Base-by-base conservation (phyloP, 2,329 filamentous ascomycete genomes). In the Aspergillus tubingensis region DNA sequence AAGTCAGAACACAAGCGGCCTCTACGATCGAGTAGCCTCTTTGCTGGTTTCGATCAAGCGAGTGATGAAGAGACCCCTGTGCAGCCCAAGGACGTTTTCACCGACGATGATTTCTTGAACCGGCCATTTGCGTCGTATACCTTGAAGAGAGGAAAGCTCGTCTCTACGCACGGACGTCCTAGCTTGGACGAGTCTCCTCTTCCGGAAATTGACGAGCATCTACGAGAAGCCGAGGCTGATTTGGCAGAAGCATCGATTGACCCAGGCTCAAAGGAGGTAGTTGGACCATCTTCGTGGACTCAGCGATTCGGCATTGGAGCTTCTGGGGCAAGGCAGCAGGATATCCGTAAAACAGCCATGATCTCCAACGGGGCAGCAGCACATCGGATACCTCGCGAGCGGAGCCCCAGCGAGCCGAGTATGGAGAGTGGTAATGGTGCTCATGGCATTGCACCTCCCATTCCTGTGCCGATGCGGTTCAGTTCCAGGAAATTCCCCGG, bases 381-480 rank as follows among this genome's bases (percentile, higher is more conserved):
- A 10, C 91, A 94, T 65, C 51, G 91, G 83, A 72, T 76, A 86
- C 56, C 82, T 80, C 53, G 91, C 87, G 62, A 80, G 57, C 79
- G 81, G 48, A 82, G 76, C 56, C 79, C 80, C 2, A 80, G 79
- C 51, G 76, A 76, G 25, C 79, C 79, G 10, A 78, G 76, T 58
- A 72, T 79, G 19, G 76, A 80, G 32, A 76, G 74, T 57, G 72
- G 73, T 47, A 77, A 70, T 60, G 68, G 71, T 54, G 70, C 69
- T 25, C 74, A 74, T n/a, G 74, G 70, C 36, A 70, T 72, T 54
- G 68, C 71, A 55, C 93, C 95, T 27, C 95, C 95, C 0, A 97
- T 96, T 80, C 93, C 95, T 0, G 96, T 99, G 6, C 95, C 95
- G 0, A 89, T 88, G 3, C 84, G 95, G 59, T 91, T 91, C 30